Percentiles rank a stretch among this genome's conserved stretches.
Evolutionary conservation across 2,329 filamentous ascomycete species (phyloP).

Genomic region (Microcera coccophila): DNA sequence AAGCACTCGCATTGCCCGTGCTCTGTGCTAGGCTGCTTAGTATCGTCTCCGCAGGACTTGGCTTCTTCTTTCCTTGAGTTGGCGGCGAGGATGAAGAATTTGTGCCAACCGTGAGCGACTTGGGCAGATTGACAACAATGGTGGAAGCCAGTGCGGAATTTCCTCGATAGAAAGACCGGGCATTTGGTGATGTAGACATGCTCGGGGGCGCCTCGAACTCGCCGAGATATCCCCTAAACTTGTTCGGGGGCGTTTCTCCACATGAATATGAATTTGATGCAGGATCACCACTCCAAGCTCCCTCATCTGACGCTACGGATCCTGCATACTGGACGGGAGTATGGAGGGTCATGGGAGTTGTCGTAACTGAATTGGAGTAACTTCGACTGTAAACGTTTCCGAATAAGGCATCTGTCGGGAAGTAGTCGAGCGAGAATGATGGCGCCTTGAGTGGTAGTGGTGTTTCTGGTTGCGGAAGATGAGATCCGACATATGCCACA

Average conservation of each 20-base stretch:
- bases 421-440: conserved; percentile 64
- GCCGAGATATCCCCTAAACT: conserved; percentile 42
- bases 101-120: conserved; percentile 35
- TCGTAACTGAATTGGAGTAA: conserved; percentile 51
- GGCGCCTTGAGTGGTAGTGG: conserved; percentile 63
- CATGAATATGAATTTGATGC: conserved; percentile 57
- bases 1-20: conserved; percentile 43
- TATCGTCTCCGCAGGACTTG: conserved; percentile 60
- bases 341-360: conserved; percentile 55
- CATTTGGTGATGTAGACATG: conserved; percentile 58
- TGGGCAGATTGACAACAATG: conserved; percentile 53
- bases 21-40: conserved; percentile 52
- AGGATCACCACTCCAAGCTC: conserved; percentile 50
- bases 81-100: conserved; percentile 42
- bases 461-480: conserved; percentile 56
- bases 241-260: conserved; percentile 58
- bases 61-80: conserved; percentile 47
- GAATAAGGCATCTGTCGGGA: conserved; percentile 53
- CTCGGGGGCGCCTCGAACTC: conserved; percentile 49
- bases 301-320: conserved; percentile 55
- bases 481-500: conserved; percentile 55
- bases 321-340: conserved; percentile 53
- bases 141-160: conserved; percentile 54
- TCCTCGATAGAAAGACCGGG: conserved; percentile 44
- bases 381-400: conserved; percentile 52